These are phyloP conservation scores for Peribolospora kevripleyi DNA, from an alignment of 768 basidiomycete genomes.

Conservation along the genomic window DNA sequence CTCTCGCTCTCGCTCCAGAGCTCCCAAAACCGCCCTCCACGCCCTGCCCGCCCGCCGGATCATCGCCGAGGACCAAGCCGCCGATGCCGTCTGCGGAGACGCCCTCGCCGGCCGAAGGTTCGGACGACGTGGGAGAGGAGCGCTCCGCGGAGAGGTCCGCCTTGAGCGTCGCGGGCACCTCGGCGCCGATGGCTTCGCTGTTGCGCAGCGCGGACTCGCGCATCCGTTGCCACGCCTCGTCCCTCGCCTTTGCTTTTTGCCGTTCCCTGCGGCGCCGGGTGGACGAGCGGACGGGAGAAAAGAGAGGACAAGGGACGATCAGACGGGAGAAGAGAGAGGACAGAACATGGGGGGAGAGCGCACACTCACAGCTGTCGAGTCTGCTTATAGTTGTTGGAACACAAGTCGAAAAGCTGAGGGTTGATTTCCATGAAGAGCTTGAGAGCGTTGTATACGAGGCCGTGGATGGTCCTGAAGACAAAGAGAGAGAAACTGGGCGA, in stretches of 20 bases:
- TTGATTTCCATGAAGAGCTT: conserved; percentile 99
- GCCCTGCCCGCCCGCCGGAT: background rate
- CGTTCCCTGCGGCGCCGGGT: conserved; percentile 37
- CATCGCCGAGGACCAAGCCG: conserved; percentile 1
- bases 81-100: background rate
- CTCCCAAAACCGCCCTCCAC: background rate
- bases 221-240: conserved; percentile 71
- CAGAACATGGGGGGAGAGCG: background rate
- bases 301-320: background rate
- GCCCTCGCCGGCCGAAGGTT: conserved; percentile 4
- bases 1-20: background rate
- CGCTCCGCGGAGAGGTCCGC: conserved; percentile 20
- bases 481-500: background rate
- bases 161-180: conserved; percentile 26
- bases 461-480: conserved; percentile 68
- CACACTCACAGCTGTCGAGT: conserved; percentile 50
- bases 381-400: conserved; percentile 79
- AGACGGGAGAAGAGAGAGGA: background rate
- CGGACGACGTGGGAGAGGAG: conserved; percentile 7
- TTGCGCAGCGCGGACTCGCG: conserved; percentile 48
- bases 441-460: conserved; percentile 95
- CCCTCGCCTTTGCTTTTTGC: conserved; percentile 57
- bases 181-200: conserved; percentile 12
- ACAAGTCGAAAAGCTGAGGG: conserved; percentile 72
- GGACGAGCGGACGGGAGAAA: background rate